Base-by-base conservation (phyloP, 495 filamentous ascomycete genomes). In the Penicillium goetzii region DNA sequence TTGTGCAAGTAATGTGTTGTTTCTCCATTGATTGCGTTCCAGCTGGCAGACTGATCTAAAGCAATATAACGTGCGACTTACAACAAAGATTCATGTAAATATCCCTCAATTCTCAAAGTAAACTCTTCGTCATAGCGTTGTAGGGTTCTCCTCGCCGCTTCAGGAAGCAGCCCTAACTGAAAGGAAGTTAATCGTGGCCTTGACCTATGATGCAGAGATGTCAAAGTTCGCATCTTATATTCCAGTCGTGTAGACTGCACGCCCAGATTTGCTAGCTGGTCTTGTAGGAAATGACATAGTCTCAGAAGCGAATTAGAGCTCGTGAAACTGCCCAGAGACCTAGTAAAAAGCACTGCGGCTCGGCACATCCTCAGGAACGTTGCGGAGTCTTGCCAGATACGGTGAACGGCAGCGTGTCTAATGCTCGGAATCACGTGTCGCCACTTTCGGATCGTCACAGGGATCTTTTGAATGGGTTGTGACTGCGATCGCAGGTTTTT, bases 251-350 rank as follows among this genome's bases (percentile, higher is more conserved):
- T 47, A 47, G 17, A 47, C 43, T 47, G 43, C 1, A 47, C 5
- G 43, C n/a, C 43, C n/a, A 47, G 43, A 47, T 47, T 1, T 47
- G 17, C 43, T 47, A 47, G 43, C 43, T 47, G 17, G 43, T 47
- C 43, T 47, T 47, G 17, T 47, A 47, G 43, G n/a, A 47, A 47
- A 47, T 47, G 17, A 47, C 43, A 47, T 12, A 47, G 43, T 47
- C n/a, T 47, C 17, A 47, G 41, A 45, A 45, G 41, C 41, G 41
- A 45, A 45, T 45, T 45, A 11, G 41, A 45, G 19, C 41, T 45
- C 41, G 4, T 45, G 41, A 45, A 45, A 45, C 41, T 45, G 41
- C 41, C 41, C 4, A 45, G 41, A 45, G 41, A 45, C 41, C 41
- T 45, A 11, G 41, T 45, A 11, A 45, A 45, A 45, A 45, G 41